phyloP scores from a whole-genome alignment of 371 early-diverging fungal species.

The Mortierella sp. region DNA sequence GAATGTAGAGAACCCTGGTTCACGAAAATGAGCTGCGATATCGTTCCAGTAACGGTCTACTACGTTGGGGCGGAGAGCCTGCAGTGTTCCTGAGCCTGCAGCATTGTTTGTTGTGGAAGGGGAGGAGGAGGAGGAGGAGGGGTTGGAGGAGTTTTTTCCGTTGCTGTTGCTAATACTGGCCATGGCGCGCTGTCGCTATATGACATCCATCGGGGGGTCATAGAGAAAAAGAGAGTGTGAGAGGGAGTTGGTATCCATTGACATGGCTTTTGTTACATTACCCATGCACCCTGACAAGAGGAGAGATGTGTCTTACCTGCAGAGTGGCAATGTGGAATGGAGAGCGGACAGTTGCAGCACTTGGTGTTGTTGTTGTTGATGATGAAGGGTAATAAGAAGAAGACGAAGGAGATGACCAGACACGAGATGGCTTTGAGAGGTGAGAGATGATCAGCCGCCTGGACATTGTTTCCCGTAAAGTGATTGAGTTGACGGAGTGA shows the following conservation, averaged over 20 bases:
- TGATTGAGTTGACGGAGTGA: neutral
- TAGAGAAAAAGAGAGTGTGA: neutral
- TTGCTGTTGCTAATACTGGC: conserved; percentile 9
- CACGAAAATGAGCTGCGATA: conserved; percentile 62
- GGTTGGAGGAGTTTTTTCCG: neutral
- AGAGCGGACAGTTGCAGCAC: neutral
- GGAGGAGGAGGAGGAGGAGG: neutral
- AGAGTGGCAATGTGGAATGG: neutral
- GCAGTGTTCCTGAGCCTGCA: conserved; percentile 29
- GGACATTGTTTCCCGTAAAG: conserved; percentile 21
- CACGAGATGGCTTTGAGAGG: conserved; percentile 14
- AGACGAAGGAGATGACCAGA: conserved; percentile 20
- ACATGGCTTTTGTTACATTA: no score
- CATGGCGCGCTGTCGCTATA: conserved; percentile 24
- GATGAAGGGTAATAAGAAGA: neutral
- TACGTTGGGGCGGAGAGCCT: conserved; percentile 46
- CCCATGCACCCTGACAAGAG: neutral
- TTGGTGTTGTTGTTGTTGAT: neutral
- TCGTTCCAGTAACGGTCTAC: conserved; percentile 69
- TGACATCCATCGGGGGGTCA: neutral
- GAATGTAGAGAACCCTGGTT: conserved; percentile 61
- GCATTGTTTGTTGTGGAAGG: neutral
- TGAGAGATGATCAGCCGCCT: conserved; percentile 20
- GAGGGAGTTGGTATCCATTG: no score
- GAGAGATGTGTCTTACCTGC: neutral